Percentiles rank a stretch among this genome's conserved stretches.
Conservation (phyloP, 345 rosid genomes). For the Gynandropsis gynandra region DNA sequence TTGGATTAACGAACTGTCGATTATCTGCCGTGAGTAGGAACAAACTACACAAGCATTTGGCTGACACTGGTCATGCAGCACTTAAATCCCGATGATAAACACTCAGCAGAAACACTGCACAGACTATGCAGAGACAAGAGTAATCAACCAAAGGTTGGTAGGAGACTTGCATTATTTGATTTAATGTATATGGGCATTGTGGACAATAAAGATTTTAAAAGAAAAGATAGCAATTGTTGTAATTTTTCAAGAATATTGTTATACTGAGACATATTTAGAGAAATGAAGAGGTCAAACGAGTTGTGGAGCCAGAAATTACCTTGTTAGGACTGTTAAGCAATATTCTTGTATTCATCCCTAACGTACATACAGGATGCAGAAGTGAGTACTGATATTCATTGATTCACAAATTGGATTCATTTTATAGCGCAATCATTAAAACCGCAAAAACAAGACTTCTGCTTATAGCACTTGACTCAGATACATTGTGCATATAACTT, state of each 20-base stretch:
- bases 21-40: constrained; percentile 37
- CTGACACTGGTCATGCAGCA: constrained; percentile 63
- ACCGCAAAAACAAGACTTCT: too few species aligned
- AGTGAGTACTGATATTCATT: too few species aligned
- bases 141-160: constrained; percentile 11
- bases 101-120: constrained; percentile 2
- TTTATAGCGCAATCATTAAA: too few species aligned
- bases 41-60: constrained; percentile 69
- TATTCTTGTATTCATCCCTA: too few species aligned
- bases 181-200: constrained; percentile 14
- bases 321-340: too few species aligned
- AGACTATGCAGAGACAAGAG: constrained; percentile 14
- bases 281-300: too few species aligned
- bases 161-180: constrained; percentile 24
- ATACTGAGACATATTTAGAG: background rate
- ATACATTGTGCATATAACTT: too few species aligned
- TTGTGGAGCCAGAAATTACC: too few species aligned
- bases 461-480: too few species aligned
- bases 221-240: constrained; percentile 5
- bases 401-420: too few species aligned
- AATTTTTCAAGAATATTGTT: constrained; percentile 9
- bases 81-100: constrained; percentile 43
- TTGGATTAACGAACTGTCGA: constrained; percentile 1
- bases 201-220: background rate
- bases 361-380: too few species aligned